Percentiles rank a stretch among this genome's conserved stretches.
Conservation (phyloP, 805 yeast genomes). For the Suhomyces canberraensis region DNA sequence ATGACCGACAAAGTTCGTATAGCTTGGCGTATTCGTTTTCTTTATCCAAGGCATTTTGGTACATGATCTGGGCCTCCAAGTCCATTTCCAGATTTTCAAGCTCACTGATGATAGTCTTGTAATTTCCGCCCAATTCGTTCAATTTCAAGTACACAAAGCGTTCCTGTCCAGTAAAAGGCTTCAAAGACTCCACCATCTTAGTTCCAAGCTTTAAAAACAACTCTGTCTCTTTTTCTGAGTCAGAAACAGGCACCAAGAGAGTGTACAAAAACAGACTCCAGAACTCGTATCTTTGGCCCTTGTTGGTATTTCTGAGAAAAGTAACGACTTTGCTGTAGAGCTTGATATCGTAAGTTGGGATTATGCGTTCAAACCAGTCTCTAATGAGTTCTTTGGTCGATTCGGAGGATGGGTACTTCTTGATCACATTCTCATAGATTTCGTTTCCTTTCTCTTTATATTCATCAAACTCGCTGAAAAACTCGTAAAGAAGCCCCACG, state of each 20-base stretch:
- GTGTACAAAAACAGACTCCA: slow-evolving; percentile 59
- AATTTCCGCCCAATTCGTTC: slow-evolving; percentile 33
- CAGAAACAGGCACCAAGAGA: slow-evolving; percentile 33
- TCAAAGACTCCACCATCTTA: slow-evolving; percentile 49
- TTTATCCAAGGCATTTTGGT: slow-evolving; percentile 45
- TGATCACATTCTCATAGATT: slow-evolving; percentile 56
- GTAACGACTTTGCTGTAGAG: slow-evolving; percentile 54
- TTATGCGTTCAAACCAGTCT: slow-evolving; percentile 57
- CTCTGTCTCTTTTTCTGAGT: slow-evolving; percentile 42
- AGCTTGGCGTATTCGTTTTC: slow-evolving; percentile 44
- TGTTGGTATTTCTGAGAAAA: slow-evolving; percentile 27
- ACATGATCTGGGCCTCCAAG: slow-evolving; percentile 59
- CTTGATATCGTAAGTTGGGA: slow-evolving; percentile 45
- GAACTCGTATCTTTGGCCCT: slow-evolving; percentile 32
- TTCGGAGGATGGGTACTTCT: slow-evolving; percentile 45
- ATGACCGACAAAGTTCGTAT: slow-evolving; percentile 32
- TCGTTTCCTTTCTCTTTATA: slow-evolving; percentile 35
- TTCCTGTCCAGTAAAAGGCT: slow-evolving; percentile 66
- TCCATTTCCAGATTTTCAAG: slow-evolving; percentile 38
- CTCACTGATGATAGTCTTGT: slow-evolving; percentile 31
- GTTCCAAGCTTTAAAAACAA: slow-evolving; percentile 61
- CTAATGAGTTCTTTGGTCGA: slow-evolving; percentile 43
- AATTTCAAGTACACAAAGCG: slow-evolving; percentile 56
- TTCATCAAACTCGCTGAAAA: slow-evolving; percentile 28
- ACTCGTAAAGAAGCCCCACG: slow-evolving; percentile 43